phyloP scores from a whole-genome alignment of 306 rosid genomes.

The Fragaria ananassa region DNA sequence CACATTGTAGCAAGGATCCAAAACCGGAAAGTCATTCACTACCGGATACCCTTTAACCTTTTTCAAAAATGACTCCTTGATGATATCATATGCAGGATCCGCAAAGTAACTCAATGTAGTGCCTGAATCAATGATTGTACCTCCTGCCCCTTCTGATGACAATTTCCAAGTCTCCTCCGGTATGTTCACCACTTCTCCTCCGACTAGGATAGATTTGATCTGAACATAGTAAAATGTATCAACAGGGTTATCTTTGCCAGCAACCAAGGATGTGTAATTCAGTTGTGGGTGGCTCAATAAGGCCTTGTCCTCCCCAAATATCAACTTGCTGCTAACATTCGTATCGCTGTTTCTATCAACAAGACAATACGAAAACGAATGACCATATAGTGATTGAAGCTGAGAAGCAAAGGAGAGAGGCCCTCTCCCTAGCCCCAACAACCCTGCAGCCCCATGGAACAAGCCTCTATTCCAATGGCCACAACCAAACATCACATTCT shows the following conservation, averaged over 20 bases:
- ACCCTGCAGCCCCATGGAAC: constrained; percentile 93
- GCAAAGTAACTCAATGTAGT: constrained; percentile 90
- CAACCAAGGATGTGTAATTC: constrained; percentile 72
- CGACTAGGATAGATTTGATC: constrained; percentile 67
- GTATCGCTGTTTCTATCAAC: constrained; percentile 79
- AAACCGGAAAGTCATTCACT: constrained; percentile 55
- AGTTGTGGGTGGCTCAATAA: constrained; percentile 56
- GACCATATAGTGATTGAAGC: constrained; percentile 89
- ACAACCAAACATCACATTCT: constrained; percentile 91
- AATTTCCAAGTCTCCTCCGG: constrained; percentile 73
- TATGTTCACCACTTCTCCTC: constrained; percentile 56
- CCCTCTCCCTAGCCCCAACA: constrained; percentile 87
- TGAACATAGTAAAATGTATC: constrained; percentile 89
- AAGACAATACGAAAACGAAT: constrained; percentile 88
- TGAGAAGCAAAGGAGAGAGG: constrained; percentile 92
- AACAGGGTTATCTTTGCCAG: constrained; percentile 61
- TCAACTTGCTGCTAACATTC: constrained; percentile 78
- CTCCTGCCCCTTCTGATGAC: constrained; percentile 67
- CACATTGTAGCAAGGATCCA: constrained; percentile 91
- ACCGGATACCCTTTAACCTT: constrained; percentile 54
- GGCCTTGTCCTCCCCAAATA: constrained; percentile 76
- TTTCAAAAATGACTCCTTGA: constrained; percentile 60
- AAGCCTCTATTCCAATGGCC: constrained; percentile 99
- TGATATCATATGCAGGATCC: constrained; percentile 71
- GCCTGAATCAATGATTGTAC: constrained; percentile 95